Evolutionary conservation across 2,329 filamentous ascomycete genomes (phyloP).

Genomic region (Lachnellula hyalina): DNA sequence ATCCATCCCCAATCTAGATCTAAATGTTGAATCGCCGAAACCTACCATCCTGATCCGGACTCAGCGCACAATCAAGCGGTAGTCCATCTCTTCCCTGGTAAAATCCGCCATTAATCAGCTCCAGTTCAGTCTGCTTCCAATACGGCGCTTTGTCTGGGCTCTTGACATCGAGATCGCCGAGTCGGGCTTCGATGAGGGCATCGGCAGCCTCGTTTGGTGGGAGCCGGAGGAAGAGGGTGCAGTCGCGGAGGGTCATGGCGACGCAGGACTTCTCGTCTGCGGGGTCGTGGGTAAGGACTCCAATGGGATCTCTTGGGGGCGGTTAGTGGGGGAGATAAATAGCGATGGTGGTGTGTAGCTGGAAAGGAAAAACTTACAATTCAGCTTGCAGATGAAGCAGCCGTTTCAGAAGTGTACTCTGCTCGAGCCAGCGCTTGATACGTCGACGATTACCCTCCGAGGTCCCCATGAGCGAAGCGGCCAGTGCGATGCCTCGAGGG

Average conservation of each 20-base stretch:
- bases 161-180: conserved; percentile 77
- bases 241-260: conserved; percentile 78
- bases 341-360: too few species aligned
- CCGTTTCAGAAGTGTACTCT: conserved; percentile 29
- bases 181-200: conserved; percentile 45
- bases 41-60: background rate
- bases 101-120: conserved; percentile 62
- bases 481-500: conserved; percentile 39
- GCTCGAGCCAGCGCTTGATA: conserved; percentile 34
- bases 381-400: conserved; percentile 38
- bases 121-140: conserved; percentile 60
- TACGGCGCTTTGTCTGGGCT: conserved; percentile 61
- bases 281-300: conserved; percentile 28
- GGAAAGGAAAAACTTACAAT: conserved; percentile 3
- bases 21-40: background rate
- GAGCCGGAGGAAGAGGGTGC: conserved; percentile 67
- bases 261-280: conserved; percentile 50
- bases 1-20: too few species aligned
- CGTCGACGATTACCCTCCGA: background rate
- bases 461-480: conserved; percentile 17
- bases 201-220: conserved; percentile 26
- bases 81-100: conserved; percentile 44
- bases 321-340: background rate
- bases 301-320: conserved; percentile 21
- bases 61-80: background rate